Evolutionary conservation across 2,329 filamentous ascomycete species (phyloP), one percentile per base, ranked within the genome.

Genomic region (Nothopassalora personata): DNA sequence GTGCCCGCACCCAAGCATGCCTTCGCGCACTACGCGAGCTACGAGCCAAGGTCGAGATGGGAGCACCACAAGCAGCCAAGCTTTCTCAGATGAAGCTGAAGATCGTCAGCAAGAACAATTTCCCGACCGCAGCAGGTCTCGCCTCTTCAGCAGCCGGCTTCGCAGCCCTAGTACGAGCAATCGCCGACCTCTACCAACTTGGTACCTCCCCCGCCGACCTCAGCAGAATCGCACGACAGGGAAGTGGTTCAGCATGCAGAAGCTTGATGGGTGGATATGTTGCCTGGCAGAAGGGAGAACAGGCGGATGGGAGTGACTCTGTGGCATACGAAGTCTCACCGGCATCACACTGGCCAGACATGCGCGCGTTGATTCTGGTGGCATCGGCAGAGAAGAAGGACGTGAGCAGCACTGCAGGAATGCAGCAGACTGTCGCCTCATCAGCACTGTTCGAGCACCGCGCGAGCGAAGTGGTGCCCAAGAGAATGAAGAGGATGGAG

Each of bases 81-180:
- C 85, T 99, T 58, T 89, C 91, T 10, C 73, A 81, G 54, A 81
- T 89, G 70, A 86, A 89, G 34, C 85, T 99, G 62, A 89, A 87
- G 68, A 87, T 99, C 66, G 91, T 97, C 58, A 94, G 90, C 58
- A 89, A 94, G 79, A 99, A 99, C 83, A 99, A 99, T 83, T 99
- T 99, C 82, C 94, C 94, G 64, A 99, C 94, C 2, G 94, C 94
- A 28, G 94, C 94, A 4, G 94, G 94, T 6, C 86, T 99, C 30
- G 84, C 84, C 45, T 81, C 80, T 66, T 81, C 79, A 23, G 84
- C 84, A n/a, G 84, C 84, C n/a, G 85, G 84, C 27, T 85, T 87
- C 66, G 85, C 84, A 36, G 84, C 85, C 11, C 77, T 86, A 0
- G 83, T 97, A 19, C 85, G 91, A 59, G 92, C 90, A 64, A 90